phyloP scores from a whole-genome alignment of 1,284 basidiomycete genomes.

The Macrocystidia cucumis region DNA sequence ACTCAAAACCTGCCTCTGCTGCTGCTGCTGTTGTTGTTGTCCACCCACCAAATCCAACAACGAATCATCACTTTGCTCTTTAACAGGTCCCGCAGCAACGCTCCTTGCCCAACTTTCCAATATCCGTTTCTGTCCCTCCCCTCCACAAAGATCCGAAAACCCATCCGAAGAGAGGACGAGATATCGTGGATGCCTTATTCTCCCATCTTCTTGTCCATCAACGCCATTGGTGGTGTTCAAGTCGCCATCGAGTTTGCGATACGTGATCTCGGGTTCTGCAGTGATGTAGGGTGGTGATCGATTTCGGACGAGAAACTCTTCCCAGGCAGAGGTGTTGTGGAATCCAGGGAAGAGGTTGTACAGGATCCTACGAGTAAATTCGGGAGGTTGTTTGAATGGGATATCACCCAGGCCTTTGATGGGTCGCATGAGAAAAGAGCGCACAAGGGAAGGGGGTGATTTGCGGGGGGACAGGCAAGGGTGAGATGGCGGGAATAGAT shows the following conservation, averaged over 20 bases:
- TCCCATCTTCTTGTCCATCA: conserved; percentile 2
- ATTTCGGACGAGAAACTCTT: conserved; percentile 54
- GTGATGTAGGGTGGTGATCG: conserved; percentile 64
- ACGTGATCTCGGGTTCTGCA: conserved; percentile 52
- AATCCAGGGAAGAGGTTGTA: conserved; percentile 61
- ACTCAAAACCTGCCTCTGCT: too few species aligned
- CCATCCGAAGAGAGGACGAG: conserved; percentile 63
- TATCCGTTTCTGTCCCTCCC: conserved; percentile 32
- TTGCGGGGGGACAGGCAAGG: conserved; percentile 2
- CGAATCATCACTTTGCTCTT: too few species aligned
- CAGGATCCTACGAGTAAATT: conserved; percentile 58
- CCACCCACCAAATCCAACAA: too few species aligned
- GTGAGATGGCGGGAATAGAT: conserved; percentile 1
- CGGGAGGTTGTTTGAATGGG: conserved; percentile 64
- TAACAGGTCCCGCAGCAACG: conserved; percentile 19
- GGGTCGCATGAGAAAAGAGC: neutral
- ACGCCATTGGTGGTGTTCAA: conserved; percentile 6
- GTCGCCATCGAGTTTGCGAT: conserved; percentile 34
- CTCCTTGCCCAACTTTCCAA: conserved; percentile 40
- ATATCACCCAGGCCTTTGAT: conserved; percentile 56
- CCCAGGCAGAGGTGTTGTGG: conserved; percentile 53
- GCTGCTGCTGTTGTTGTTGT: too few species aligned
- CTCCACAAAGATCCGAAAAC: conserved; percentile 52
- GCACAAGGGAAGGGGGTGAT: conserved; percentile 1
- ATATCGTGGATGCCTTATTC: conserved; percentile 27